Conservation (phyloP, 768 basidiomycete genomes). For the Rhizopogon rudus region DNA sequence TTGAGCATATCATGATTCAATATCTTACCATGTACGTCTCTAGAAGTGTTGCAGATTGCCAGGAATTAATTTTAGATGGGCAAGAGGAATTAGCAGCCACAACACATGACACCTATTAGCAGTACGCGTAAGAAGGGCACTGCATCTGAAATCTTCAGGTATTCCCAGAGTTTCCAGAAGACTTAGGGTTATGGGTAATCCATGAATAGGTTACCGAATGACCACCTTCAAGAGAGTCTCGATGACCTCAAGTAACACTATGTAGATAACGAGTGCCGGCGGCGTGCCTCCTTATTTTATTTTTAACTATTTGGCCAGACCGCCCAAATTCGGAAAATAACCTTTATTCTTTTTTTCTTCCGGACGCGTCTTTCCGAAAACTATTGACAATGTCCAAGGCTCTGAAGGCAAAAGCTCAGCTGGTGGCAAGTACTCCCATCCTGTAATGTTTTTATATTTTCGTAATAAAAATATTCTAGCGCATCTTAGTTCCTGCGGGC, state of each 20-base stretch:
- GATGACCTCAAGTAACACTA: background rate
- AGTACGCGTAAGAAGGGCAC: slow-evolving; percentile 1
- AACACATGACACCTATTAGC: background rate
- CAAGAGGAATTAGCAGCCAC: background rate
- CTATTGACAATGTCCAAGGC: slow-evolving; percentile 60
- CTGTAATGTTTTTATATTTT: slow-evolving; percentile 2
- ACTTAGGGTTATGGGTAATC: background rate
- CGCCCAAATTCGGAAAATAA: background rate
- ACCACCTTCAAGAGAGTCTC: background rate
- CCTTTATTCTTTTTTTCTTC: background rate
- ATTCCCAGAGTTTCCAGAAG: background rate
- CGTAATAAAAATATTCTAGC: slow-evolving; percentile 37
- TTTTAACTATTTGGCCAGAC: background rate
- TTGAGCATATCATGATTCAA: background rate
- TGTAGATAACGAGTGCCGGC: background rate
- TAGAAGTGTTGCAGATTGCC: background rate
- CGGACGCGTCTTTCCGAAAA: background rate
- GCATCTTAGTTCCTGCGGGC: slow-evolving; percentile 84
- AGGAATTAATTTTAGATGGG: slow-evolving; percentile 1
- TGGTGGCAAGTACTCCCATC: slow-evolving; percentile 55
- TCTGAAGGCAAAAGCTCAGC: slow-evolving; percentile 58
- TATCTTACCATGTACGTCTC: background rate
- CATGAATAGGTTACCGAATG: slow-evolving; percentile 1
- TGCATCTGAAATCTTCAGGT: background rate
- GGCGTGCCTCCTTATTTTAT: background rate